Evolutionary conservation across 192 early-diverging fungal genomes (phyloP), one percentile per base, ranked within the genome.

Genomic region (Haplosporangium gracile): DNA sequence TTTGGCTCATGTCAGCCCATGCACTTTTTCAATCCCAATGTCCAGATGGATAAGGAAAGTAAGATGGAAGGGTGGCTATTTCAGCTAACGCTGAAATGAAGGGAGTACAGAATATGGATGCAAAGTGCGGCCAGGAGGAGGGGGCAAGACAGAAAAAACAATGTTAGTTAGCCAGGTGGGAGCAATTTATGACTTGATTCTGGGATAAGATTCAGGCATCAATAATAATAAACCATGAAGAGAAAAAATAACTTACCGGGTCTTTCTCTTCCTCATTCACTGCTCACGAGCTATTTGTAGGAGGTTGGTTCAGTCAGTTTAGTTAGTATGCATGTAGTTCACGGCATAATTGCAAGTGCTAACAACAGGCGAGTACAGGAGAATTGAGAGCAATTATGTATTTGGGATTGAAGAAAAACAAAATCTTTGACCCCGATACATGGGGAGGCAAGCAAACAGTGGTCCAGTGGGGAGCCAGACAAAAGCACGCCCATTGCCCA

Each of bases 241-340:
- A 32, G 22, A 65, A 65, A 65, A 32, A 65, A 65, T 65, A 65
- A 65, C 60, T 65, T 65, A 65, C 60, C 60, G 11, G 60, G 60
- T 22, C 18, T 51, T 51, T 18, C 49, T 18, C 5, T 3, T 22
- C 0, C 15, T 13, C 15, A 16, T 49, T 49, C 57, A 10, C 10
- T 63, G 60, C 60, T 65, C 60, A 32, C 60, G 1, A 7, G 60
- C 29, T 65, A 65, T 65, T 65, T 34, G 60, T 32, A 65, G 60
- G 60, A 26, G 60, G 24, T 24, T n/a, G 5, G 24, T 10, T n/a
- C 57, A 32, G 60, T 65, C 29, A 34, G 60, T 65, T 29, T 65
- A 65, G 55, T 9, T 65, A 34, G 29, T 29, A 20, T 65, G 11
- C 26, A 32, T 65, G 60, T 32, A 65, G 60, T 32, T 65, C 26